Evolutionary conservation across 495 filamentous ascomycete genomes (phyloP).

Genomic region (Xylaria bambusicola): DNA sequence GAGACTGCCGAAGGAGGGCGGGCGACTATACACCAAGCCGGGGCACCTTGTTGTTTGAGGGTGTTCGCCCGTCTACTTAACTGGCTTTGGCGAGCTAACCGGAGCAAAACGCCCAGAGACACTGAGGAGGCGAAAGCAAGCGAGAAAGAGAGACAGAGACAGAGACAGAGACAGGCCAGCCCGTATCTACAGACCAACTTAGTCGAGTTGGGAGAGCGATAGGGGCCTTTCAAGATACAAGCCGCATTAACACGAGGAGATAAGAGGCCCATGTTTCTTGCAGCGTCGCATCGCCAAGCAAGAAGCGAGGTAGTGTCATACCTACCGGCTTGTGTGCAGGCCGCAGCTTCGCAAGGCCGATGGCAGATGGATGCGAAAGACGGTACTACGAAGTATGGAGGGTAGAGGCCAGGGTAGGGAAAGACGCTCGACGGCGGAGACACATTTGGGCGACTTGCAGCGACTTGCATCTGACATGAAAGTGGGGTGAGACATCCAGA

Average conservation of each 20-base stretch:
- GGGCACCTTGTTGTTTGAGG: constrained; percentile 12
- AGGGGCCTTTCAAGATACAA: constrained; percentile 33
- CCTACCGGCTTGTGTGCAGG: constrained; percentile 20
- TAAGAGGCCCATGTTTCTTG: constrained; percentile 23
- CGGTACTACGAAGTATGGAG: too few relatives aligned
- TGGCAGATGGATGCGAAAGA: background rate
- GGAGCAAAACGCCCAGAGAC: constrained; percentile 6
- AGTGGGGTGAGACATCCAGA: constrained; percentile 23
- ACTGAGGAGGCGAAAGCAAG: constrained; percentile 17
- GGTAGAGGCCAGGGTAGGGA: background rate
- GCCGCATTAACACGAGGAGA: constrained; percentile 34
- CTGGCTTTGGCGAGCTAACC: background rate
- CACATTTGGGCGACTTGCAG: constrained; percentile 16
- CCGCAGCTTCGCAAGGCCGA: constrained; percentile 19
- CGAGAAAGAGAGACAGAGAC: constrained; percentile 7
- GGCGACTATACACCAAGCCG: constrained; percentile 18
- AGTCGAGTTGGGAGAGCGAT: constrained; percentile 14
- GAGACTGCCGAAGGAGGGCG: constrained; percentile 21
- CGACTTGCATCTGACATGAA: constrained; percentile 17
- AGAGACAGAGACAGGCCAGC: background rate
- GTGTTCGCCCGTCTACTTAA: constrained; percentile 23
- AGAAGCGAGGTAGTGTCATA: constrained; percentile 21
- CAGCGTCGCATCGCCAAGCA: constrained; percentile 19
- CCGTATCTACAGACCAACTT: background rate
- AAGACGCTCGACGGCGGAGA: constrained; percentile 6